Conservation (phyloP, 345 rosid species). For the Linum tenue region DNA sequence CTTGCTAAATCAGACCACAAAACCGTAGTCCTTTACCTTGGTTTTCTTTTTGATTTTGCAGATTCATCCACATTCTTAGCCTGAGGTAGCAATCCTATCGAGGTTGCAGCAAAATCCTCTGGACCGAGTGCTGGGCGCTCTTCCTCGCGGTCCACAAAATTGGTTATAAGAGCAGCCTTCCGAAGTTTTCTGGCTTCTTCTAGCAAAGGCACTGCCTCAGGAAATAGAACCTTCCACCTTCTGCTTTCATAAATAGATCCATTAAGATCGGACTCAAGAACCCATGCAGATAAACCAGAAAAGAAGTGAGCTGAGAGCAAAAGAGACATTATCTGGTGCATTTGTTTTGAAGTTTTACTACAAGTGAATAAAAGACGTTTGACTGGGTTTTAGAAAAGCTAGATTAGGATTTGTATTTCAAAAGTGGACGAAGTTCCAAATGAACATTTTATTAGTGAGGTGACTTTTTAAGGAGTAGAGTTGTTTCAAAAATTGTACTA, state of each 20-base stretch:
- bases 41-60: constrained; percentile 32
- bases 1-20: not conserved
- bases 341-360: too few relatives aligned
- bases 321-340: not conserved
- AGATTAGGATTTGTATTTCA: too few relatives aligned
- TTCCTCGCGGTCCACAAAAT: constrained; percentile 81
- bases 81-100: constrained; percentile 25
- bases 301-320: not conserved
- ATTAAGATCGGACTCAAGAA: constrained; percentile 3
- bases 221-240: constrained; percentile 74
- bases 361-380: too few relatives aligned
- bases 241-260: constrained; percentile 22
- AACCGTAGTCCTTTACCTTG: constrained; percentile 31
- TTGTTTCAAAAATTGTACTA: too few relatives aligned
- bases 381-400: too few relatives aligned
- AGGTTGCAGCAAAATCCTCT: constrained; percentile 39
- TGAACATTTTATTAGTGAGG: too few relatives aligned
- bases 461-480: too few relatives aligned
- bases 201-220: constrained; percentile 50
- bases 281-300: not conserved
- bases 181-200: constrained; percentile 47
- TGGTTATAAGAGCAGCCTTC: constrained; percentile 42
- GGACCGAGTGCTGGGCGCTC: constrained; percentile 70
- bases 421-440: too few relatives aligned
- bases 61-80: constrained; percentile 17